These are phyloP conservation scores for Microdochium paspali DNA, from an alignment of 2,329 filamentous ascomycete genomes.

Conservation along the genomic window DNA sequence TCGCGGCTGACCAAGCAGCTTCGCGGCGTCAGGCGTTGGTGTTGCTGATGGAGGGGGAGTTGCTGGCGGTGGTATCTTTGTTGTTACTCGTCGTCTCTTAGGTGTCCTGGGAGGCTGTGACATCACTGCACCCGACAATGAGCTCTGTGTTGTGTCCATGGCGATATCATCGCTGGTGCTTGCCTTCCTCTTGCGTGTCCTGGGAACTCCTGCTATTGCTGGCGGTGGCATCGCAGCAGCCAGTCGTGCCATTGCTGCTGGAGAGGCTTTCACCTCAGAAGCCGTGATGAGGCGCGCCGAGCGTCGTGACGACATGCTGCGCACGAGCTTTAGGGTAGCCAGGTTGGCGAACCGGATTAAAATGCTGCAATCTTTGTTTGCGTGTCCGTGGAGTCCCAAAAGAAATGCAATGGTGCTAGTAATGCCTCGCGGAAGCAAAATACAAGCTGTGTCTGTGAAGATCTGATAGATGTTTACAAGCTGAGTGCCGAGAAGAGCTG, in stretches of 20 bases:
- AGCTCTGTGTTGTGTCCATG: not conserved
- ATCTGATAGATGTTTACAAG: too few species aligned
- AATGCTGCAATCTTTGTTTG: too few species aligned
- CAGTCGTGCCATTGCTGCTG: not conserved
- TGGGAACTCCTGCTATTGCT: constrained; percentile 2
- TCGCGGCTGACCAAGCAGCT: constrained; percentile 25
- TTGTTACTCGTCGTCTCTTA: constrained; percentile 16
- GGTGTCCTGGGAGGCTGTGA: constrained; percentile 17
- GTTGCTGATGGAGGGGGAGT: constrained; percentile 30
- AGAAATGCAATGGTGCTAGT: too few species aligned
- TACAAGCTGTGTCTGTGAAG: too few species aligned
- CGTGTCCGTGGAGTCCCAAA: too few species aligned
- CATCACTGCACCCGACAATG: not conserved
- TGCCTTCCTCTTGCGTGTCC: constrained; percentile 19
- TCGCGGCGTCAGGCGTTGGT: constrained; percentile 34
- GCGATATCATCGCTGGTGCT: not conserved
- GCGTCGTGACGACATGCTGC: constrained; percentile 17
- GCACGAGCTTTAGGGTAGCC: too few species aligned
- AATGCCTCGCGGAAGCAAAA: too few species aligned
- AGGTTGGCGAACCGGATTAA: too few species aligned
- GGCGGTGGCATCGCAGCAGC: constrained; percentile 7
- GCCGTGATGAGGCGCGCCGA: constrained; percentile 31
- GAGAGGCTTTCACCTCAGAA: constrained; percentile 5
- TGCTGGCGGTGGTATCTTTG: constrained; percentile 10
- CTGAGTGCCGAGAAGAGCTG: too few species aligned